Evolutionary conservation across 768 basidiomycete genomes (phyloP).

Genomic region (Russula emetica): DNA sequence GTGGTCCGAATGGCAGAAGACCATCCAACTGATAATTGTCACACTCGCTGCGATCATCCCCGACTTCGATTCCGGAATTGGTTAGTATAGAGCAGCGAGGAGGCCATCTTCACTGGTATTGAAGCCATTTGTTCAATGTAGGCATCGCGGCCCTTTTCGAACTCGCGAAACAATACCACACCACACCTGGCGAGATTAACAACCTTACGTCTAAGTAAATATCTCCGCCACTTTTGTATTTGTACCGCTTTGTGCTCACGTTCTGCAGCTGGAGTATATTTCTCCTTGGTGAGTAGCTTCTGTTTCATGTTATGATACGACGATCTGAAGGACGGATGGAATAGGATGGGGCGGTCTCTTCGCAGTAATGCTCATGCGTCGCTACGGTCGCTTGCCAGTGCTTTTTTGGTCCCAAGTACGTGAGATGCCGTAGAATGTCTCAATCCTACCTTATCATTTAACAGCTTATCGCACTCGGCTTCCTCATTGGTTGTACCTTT

Average conservation of each 20-base stretch:
- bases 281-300: conserved; percentile 42
- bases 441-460: not conserved
- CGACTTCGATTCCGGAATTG: conserved; percentile 64
- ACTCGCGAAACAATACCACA: conserved; percentile 51
- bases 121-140: conserved; percentile 25
- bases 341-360: conserved; percentile 56
- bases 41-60: conserved; percentile 63
- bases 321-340: not conserved
- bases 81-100: conserved; percentile 33
- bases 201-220: conserved; percentile 50
- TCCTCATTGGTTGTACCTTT: conserved; percentile 55
- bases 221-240: not conserved
- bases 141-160: conserved; percentile 62
- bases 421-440: not conserved
- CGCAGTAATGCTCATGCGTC: conserved; percentile 58
- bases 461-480: conserved; percentile 53
- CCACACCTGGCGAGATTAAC: conserved; percentile 55
- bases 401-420: conserved; percentile 68
- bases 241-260: conserved; percentile 28
- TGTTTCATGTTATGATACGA: conserved; percentile 17
- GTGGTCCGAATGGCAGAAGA: conserved; percentile 53
- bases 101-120: not conserved
- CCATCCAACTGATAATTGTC: conserved; percentile 53
- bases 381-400: conserved; percentile 59
- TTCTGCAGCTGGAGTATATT: conserved; percentile 60